These are phyloP conservation scores for Euphrasia arctica DNA, from an alignment of 305 asterid genomes.

Conservation along the genomic window DNA sequence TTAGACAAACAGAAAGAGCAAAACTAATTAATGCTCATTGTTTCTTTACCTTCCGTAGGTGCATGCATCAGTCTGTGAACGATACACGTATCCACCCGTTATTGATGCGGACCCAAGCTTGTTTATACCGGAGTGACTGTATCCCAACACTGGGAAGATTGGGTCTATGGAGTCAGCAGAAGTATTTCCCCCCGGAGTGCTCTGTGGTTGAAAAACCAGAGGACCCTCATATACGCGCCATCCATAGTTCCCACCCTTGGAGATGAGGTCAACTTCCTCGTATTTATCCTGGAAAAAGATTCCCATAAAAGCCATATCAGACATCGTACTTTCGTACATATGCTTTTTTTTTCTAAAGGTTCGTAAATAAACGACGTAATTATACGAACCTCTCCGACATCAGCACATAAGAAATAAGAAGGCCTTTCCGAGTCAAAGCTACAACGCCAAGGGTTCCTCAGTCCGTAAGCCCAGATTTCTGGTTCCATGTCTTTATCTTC, in stretches of 20 bases:
- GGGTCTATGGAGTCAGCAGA: constrained; percentile 51
- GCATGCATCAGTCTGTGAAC: constrained; percentile 86
- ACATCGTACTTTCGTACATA: too few species aligned
- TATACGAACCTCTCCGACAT: constrained; percentile 67
- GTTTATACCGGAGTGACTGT: constrained; percentile 62
- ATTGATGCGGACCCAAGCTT: constrained; percentile 94
- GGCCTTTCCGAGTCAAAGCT: constrained; percentile 94
- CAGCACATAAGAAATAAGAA: constrained; percentile 79
- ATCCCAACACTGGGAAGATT: constrained; percentile 80
- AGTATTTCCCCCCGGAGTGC: constrained; percentile 61
- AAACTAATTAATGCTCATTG: too few species aligned
- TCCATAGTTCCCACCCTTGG: constrained; percentile 92
- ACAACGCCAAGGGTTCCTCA: constrained; percentile 94
- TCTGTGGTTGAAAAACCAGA: constrained; percentile 43
- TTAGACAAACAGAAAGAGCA: too few species aligned
- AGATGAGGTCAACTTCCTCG: constrained; percentile 80
- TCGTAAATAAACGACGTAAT: constrained; percentile 10
- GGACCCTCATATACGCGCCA: constrained; percentile 93
- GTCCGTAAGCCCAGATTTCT: constrained; percentile 83
- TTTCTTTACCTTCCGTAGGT: constrained; percentile 60
- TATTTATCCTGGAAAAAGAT: constrained; percentile 49
- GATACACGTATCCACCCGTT: constrained; percentile 80
- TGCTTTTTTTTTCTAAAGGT: not conserved
- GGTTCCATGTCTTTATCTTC: constrained; percentile 62
- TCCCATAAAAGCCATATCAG: too few species aligned